Conservation (phyloP, 176 grass and related monocot genomes). For the Rhipidocladum racemiflorum region DNA sequence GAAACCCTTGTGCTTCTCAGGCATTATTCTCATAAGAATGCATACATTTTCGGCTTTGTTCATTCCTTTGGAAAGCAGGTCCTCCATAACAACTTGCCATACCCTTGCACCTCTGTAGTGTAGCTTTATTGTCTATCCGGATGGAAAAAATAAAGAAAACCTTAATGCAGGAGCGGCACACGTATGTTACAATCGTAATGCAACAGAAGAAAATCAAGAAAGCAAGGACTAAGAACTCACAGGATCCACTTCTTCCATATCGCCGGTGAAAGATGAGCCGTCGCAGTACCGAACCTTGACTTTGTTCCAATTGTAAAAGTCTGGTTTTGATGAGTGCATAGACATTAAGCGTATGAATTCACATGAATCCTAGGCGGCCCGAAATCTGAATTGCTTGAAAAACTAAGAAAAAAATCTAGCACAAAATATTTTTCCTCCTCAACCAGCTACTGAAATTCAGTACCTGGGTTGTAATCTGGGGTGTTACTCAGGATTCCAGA, state of each 20-base stretch:
- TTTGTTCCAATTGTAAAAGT: constrained; percentile 97
- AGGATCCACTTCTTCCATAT: constrained; percentile 60
- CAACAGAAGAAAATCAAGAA: neutral
- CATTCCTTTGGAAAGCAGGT: constrained; percentile 87
- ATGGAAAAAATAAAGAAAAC: neutral
- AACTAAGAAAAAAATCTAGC: neutral
- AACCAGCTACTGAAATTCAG: neutral
- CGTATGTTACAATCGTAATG: neutral
- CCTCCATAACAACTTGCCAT: constrained; percentile 72
- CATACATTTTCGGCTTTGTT: constrained; percentile 80
- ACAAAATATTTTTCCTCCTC: neutral
- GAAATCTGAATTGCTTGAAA: neutral
- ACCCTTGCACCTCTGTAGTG: constrained; percentile 69
- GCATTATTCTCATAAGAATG: constrained; percentile 35
- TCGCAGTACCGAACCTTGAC: constrained; percentile 84
- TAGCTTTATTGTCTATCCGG: constrained; percentile 64
- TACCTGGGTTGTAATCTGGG: constrained; percentile 72
- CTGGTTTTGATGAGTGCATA: constrained; percentile 45
- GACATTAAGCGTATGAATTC: neutral
- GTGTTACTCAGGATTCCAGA: constrained; percentile 71
- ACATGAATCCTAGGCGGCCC: neutral
- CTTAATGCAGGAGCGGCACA: neutral
- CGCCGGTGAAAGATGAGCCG: constrained; percentile 80
- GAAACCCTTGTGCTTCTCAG: constrained; percentile 10
- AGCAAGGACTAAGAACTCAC: constrained; percentile 40